Conservation (phyloP, 495 filamentous ascomycete species). For the Penicillium salamii region DNA sequence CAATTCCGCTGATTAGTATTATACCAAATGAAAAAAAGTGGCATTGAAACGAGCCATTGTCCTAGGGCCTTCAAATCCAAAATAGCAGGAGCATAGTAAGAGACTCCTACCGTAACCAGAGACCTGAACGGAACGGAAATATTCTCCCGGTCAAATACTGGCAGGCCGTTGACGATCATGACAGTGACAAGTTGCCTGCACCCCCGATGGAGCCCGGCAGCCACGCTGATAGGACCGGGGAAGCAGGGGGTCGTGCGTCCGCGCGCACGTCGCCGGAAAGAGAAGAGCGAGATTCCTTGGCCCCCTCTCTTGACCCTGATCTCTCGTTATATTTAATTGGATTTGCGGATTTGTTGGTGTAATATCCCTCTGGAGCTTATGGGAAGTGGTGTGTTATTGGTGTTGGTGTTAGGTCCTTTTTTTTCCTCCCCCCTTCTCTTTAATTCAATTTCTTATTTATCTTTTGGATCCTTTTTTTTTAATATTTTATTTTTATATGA, state of each 20-base stretch:
- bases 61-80: too few species aligned
- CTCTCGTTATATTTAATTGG: too few species aligned
- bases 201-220: constrained; percentile 15
- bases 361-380: neutral
- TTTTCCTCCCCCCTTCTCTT: neutral
- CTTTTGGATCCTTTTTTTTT: neutral
- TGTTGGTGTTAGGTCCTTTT: constrained; percentile 6
- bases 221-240: constrained; percentile 39
- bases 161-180: constrained; percentile 19
- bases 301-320: constrained; percentile 11
- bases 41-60: too few species aligned
- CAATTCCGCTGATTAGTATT: too few species aligned
- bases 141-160: constrained; percentile 2
- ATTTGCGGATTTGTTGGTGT: too few species aligned
- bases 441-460: neutral
- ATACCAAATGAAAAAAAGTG: too few species aligned
- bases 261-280: constrained; percentile 42
- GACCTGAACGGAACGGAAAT: constrained; percentile 1
- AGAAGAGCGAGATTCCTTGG: constrained; percentile 32
- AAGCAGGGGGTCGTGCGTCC: constrained; percentile 36
- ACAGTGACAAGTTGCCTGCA: constrained; percentile 19
- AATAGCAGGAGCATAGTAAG: neutral
- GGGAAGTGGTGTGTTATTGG: too few species aligned
- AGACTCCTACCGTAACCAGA: neutral
- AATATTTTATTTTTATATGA: neutral